Percentiles rank a stretch among this genome's conserved stretches.
Conservation (phyloP, 108 stramenopile species). For the Hondaea fermentalgiana region DNA sequence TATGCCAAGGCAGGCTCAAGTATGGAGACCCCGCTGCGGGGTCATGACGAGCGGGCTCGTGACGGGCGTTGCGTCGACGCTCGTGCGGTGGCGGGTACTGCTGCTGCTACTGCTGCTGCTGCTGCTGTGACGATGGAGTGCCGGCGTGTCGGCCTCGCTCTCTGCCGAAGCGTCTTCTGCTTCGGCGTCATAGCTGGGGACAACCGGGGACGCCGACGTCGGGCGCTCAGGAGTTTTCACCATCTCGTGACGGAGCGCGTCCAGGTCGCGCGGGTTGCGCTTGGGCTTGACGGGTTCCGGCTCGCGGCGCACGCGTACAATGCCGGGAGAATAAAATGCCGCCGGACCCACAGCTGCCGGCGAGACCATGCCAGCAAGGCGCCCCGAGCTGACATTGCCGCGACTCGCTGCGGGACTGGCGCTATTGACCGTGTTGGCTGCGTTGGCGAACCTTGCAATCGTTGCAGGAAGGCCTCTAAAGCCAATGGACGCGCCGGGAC, state of each 20-base stretch:
- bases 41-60: not conserved
- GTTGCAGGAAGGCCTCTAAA: not conserved
- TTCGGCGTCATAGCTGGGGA: not conserved
- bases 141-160: not conserved
- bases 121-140: not conserved
- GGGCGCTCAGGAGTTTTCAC: not conserved
- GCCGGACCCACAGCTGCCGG: not conserved
- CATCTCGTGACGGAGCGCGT: not conserved
- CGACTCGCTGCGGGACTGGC: too few relatives aligned
- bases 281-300: not conserved
- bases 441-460: not conserved
- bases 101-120: not conserved
- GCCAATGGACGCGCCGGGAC: too few relatives aligned
- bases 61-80: not conserved
- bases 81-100: too few relatives aligned
- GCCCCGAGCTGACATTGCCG: too few relatives aligned
- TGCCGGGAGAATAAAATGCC: not conserved
- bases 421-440: not conserved
- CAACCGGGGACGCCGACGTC: not conserved
- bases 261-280: not conserved
- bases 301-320: not conserved
- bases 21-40: not conserved
- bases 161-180: not conserved
- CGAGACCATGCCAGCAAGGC: too few relatives aligned
- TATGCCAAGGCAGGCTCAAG: not conserved